A percentile compares a stretch with the other conserved stretches of the same genome.
phyloP scores from a whole-genome alignment of 73 alveolate genomes.

The Paramecium caudatum region DNA sequence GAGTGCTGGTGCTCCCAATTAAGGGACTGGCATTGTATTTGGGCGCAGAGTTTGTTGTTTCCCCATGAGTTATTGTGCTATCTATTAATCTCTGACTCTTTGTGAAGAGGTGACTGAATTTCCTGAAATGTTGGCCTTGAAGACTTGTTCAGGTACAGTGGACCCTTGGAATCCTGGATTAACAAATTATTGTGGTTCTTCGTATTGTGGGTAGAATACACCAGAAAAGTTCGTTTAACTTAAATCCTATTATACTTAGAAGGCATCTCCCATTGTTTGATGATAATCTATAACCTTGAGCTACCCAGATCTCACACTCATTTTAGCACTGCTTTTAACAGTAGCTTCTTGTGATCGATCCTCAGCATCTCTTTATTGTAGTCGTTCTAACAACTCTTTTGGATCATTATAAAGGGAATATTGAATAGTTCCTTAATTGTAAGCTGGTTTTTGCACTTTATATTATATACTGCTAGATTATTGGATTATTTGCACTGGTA shows the following conservation, averaged over 20 bases:
- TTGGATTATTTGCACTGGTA: constrained; percentile 17
- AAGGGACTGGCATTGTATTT: constrained; percentile 28
- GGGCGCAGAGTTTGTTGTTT: neutral
- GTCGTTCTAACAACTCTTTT: constrained; percentile 11
- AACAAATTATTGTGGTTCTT: neutral
- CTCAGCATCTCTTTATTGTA: constrained; percentile 38
- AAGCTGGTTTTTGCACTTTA: constrained; percentile 27
- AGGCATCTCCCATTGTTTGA: constrained; percentile 37
- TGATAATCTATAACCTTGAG: constrained; percentile 16
- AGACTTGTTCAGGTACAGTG: too few relatives aligned
- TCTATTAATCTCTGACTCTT: neutral
- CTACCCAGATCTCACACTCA: constrained; percentile 21
- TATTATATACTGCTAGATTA: constrained; percentile 44
- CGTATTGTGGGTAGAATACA: neutral
- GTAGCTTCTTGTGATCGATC: constrained; percentile 11
- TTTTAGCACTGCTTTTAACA: neutral
- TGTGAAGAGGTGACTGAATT: constrained; percentile 1
- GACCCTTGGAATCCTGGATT: constrained; percentile 27
- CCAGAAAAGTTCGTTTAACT: constrained; percentile 44
- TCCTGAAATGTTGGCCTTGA: neutral
- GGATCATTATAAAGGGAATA: constrained; percentile 55
- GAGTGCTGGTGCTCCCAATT: constrained; percentile 21
- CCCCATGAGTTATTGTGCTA: neutral
- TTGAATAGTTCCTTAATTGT: constrained; percentile 3
- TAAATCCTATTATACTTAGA: neutral